A percentile compares a stretch with the other conserved stretches of the same genome.
Conservation (phyloP, 2,329 filamentous ascomycete genomes). For the Basipetospora chlamydospora region DNA sequence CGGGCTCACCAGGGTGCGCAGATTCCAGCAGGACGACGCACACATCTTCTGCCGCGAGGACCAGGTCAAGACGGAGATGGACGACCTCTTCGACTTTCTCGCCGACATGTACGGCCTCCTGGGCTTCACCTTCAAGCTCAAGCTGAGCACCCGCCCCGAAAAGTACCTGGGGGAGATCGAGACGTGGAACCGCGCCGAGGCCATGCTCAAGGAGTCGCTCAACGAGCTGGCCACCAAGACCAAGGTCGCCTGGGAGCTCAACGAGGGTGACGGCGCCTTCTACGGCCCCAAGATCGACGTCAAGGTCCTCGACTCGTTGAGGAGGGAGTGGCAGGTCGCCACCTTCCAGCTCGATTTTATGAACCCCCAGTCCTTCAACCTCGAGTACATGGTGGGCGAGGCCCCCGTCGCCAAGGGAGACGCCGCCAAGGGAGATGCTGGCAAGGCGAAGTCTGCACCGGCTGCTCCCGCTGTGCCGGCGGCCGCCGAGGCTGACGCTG, state of each 20-base stretch:
- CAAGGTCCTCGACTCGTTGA: slow-evolving; percentile 44
- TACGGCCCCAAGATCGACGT: slow-evolving; percentile 99
- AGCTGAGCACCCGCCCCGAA: slow-evolving; percentile 80
- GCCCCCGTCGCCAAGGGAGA: slow-evolving; percentile 12
- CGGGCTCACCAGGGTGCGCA: slow-evolving; percentile 79
- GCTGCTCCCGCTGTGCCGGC: slow-evolving; percentile 9
- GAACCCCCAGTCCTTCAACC: slow-evolving; percentile 60
- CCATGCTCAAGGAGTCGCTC: slow-evolving; percentile 63
- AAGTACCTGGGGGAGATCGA: slow-evolving; percentile 76
- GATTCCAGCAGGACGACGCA: slow-evolving; percentile 92
- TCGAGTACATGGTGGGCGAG: slow-evolving; percentile 62
- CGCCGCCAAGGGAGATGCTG: slow-evolving; percentile 14
- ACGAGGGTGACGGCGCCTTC: slow-evolving; percentile 91
- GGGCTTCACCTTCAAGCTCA: slow-evolving; percentile 66
- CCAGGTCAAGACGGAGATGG: slow-evolving; percentile 55
- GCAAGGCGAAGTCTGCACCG: slow-evolving; percentile 20
- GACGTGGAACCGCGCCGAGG: slow-evolving; percentile 82
- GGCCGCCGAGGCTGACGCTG: slow-evolving; percentile 12
- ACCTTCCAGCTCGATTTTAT: slow-evolving; percentile 85
- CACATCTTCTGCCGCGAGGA: slow-evolving; percentile 89
- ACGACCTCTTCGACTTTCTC: slow-evolving; percentile 66
- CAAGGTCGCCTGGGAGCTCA: slow-evolving; percentile 69
- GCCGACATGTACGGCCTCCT: slow-evolving; percentile 31
- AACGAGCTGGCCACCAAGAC: slow-evolving; percentile 52
- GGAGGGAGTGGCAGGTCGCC: slow-evolving; percentile 56